Conservation (phyloP, 2,329 filamentous ascomycete species). For the Tolypocladium pustulatum region DNA sequence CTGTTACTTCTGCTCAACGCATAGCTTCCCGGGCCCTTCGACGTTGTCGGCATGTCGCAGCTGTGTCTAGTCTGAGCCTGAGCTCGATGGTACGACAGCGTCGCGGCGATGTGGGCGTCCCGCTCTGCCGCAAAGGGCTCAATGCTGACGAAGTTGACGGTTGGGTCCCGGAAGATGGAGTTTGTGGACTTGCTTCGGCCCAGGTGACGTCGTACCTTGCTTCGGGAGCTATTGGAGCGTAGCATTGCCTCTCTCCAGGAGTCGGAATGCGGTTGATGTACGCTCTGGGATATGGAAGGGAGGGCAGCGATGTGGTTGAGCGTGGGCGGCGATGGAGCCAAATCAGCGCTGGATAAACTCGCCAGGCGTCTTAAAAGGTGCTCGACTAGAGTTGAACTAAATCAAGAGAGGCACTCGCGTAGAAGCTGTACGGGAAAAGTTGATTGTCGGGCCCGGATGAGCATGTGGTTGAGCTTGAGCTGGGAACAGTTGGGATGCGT, state of each 20-base stretch:
- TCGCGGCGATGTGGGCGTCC: constrained; percentile 53
- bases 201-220: constrained; percentile 28
- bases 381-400: constrained; percentile 2
- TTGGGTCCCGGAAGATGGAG: constrained; percentile 28
- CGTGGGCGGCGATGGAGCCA: neutral
- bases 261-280: neutral
- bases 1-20: constrained; percentile 11
- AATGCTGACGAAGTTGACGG: constrained; percentile 34
- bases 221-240: constrained; percentile 35
- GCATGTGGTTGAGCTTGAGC: neutral
- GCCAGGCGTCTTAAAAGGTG: constrained; percentile 2
- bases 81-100: constrained; percentile 46
- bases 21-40: neutral
- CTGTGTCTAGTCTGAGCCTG: constrained; percentile 30
- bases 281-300: neutral
- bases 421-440: neutral
- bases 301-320: too few species aligned
- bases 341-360: neutral
- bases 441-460: neutral
- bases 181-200: constrained; percentile 43
- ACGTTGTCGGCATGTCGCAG: constrained; percentile 4
- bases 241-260: constrained; percentile 27
- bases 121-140: constrained; percentile 37
- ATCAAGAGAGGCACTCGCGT: neutral
- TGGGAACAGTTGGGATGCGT: neutral